Conservation (phyloP, 495 filamentous ascomycete genomes). For the Hypoxylon cercidicola region DNA sequence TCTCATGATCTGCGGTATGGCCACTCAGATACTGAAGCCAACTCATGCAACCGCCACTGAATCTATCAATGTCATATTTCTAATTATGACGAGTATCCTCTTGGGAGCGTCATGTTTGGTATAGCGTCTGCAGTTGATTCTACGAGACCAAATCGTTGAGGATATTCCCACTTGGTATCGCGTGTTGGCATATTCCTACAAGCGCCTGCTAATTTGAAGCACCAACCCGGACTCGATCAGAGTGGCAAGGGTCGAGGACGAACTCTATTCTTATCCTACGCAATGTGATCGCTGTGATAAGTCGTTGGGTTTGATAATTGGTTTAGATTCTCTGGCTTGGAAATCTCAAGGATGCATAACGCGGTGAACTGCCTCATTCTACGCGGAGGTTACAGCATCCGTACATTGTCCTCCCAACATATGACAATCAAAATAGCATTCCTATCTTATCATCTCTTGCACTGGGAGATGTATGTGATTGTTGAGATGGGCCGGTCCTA, state of each 20-base stretch:
- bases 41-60: constrained; percentile 18
- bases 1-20: constrained; percentile 23
- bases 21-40: not conserved
- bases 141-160: constrained; percentile 5
- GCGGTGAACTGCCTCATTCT: not conserved
- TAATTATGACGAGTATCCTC: not conserved
- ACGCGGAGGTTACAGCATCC: not conserved
- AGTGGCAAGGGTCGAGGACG: constrained; percentile 4
- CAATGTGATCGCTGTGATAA: not conserved
- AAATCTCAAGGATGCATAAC: not conserved
- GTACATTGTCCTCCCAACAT: constrained; percentile 2
- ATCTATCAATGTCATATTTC: constrained; percentile 9
- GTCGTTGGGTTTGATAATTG: not conserved
- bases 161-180: constrained; percentile 8
- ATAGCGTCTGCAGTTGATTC: not conserved
- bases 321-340: not conserved
- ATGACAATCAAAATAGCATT: not conserved
- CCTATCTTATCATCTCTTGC: not conserved
- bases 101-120: constrained; percentile 4
- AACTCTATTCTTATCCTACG: constrained; percentile 5
- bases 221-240: not conserved
- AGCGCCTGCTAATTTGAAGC: not conserved
- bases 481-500: no score
- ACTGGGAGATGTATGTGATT: not conserved
- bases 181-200: constrained; percentile 3